Percentiles rank a stretch among this genome's conserved stretches.
These are phyloP conservation scores for Saccharomycopsis sp. DNA, from an alignment of 805 yeast species.

Conservation along the genomic window DNA sequence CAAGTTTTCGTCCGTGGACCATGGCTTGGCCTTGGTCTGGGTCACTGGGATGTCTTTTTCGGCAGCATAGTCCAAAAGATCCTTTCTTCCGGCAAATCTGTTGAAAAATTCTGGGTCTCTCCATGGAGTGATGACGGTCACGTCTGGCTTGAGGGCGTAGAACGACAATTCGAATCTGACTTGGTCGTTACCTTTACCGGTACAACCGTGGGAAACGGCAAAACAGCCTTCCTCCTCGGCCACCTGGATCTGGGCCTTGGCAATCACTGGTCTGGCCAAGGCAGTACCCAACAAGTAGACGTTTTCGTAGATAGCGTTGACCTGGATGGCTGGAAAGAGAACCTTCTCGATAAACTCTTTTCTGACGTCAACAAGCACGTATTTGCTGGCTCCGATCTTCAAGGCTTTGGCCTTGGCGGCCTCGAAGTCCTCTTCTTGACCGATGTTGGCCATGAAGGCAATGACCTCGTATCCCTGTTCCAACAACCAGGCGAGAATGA, in stretches of 20 bases:
- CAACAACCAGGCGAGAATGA: slow-evolving; percentile 95
- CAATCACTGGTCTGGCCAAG: slow-evolving; percentile 97
- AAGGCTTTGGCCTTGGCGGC: slow-evolving; percentile 96
- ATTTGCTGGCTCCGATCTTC: slow-evolving; percentile 95
- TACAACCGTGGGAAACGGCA: slow-evolving; percentile 98
- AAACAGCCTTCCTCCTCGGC: slow-evolving; percentile 98
- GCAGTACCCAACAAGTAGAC: slow-evolving; percentile 96
- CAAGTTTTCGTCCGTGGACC: slow-evolving; percentile 99
- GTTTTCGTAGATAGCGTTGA: slow-evolving; percentile 96
- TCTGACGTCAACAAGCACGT: slow-evolving; percentile 90
- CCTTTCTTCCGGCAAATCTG: slow-evolving; percentile 97
- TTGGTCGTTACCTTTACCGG: slow-evolving; percentile 99
- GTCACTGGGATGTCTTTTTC: slow-evolving; percentile 88
- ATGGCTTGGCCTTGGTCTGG: slow-evolving; percentile 98
- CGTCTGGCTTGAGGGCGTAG: slow-evolving; percentile 97
- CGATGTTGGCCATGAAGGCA: slow-evolving; percentile 97
- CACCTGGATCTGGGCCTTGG: slow-evolving; percentile 94
- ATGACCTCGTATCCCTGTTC: slow-evolving; percentile 98
- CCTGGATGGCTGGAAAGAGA: slow-evolving; percentile 91
- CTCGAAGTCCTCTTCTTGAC: slow-evolving; percentile 98
- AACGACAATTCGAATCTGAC: slow-evolving; percentile 95
- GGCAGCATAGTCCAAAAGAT: slow-evolving; percentile 88
- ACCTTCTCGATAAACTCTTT: slow-evolving; percentile 90
- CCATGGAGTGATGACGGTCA: slow-evolving; percentile 98
- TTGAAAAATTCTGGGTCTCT: slow-evolving; percentile 92